Conservation (phyloP, 768 basidiomycete genomes). For the Naganishia friedmannii region DNA sequence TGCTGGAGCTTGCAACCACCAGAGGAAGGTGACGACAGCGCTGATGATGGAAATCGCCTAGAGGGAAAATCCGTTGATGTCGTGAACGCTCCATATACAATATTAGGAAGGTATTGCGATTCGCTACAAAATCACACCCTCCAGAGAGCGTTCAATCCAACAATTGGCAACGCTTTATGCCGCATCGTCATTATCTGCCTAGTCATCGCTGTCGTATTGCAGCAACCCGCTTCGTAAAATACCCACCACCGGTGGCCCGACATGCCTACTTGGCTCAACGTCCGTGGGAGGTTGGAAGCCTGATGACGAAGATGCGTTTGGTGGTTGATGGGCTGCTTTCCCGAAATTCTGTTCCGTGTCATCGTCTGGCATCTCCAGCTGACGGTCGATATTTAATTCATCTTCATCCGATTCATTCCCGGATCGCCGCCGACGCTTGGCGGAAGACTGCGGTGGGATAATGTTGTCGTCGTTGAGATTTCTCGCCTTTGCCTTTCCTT, state of each 20-base stretch:
- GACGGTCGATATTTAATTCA: not conserved
- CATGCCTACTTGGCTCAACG: not conserved
- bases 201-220: slow-evolving; percentile 44
- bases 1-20: too few species aligned
- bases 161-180: too few species aligned
- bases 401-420: not conserved
- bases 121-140: too few species aligned
- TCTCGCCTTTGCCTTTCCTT: slow-evolving; percentile 37
- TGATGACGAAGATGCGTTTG: not conserved
- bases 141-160: too few species aligned
- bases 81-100: too few species aligned
- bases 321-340: not conserved
- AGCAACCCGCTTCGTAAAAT: slow-evolving; percentile 28
- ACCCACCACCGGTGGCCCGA: not conserved
- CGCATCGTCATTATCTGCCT: not conserved
- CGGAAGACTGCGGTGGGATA: too few species aligned
- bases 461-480: slow-evolving; percentile 9
- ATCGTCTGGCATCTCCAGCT: too few species aligned
- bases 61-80: too few species aligned
- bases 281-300: not conserved
- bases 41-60: too few species aligned
- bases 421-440: not conserved
- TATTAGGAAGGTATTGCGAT: too few species aligned
- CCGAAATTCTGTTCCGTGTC: not conserved
- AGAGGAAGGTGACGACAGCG: too few species aligned